Conservation (phyloP, 345 rosid genomes). For the Ceriops decandra region DNA sequence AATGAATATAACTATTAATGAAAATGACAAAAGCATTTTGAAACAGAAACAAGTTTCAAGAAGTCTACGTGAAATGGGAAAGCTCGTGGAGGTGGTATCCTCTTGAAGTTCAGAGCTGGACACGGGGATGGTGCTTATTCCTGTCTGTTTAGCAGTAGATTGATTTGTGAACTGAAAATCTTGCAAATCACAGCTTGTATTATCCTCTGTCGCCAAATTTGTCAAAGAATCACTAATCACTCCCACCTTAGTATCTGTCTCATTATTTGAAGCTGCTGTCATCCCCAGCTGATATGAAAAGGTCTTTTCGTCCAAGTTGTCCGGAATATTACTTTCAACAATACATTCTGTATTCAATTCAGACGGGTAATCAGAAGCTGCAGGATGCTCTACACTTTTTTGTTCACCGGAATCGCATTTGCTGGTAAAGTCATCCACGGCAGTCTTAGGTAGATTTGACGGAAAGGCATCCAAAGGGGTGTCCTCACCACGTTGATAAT, state of each 20-base stretch:
- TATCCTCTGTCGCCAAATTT: conserved; percentile 4
- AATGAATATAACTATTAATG: not conserved
- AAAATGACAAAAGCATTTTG: not conserved
- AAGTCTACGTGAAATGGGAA: not conserved
- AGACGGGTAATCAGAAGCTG: not conserved
- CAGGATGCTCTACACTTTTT: not conserved
- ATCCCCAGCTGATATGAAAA: not conserved
- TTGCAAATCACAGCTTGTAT: conserved; percentile 5
- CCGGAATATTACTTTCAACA: not conserved
- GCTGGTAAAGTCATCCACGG: not conserved
- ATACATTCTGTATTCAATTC: not conserved
- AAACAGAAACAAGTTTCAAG: not conserved
- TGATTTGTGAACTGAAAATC: conserved; percentile 12
- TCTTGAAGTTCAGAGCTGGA: not conserved
- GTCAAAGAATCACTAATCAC: not conserved
- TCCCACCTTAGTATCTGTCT: not conserved
- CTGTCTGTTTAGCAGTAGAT: conserved; percentile 14
- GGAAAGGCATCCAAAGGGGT: not conserved
- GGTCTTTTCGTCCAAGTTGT: not conserved
- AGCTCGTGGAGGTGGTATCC: not conserved
- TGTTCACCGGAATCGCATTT: not conserved
- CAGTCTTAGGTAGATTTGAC: not conserved
- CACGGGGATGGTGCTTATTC: not conserved
- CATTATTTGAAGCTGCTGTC: not conserved
- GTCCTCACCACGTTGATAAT: not conserved